A percentile compares a stretch with the other conserved stretches of the same genome.
phyloP scores from a whole-genome alignment of 2,329 filamentous ascomycete species.

The Penicillium sp. region DNA sequence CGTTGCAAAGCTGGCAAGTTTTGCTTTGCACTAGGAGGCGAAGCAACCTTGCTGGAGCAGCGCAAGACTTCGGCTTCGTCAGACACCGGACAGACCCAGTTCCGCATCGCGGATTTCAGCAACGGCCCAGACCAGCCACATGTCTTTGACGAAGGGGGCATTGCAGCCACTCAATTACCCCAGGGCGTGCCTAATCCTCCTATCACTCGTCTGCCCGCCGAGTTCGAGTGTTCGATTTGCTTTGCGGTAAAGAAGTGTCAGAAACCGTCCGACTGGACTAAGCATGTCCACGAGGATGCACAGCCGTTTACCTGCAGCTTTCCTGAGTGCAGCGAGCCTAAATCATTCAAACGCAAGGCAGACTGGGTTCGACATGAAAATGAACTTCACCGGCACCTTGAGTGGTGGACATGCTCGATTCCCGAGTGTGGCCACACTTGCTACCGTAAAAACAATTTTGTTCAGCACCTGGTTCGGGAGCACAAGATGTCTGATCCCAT shows the following conservation, averaged over 20 bases:
- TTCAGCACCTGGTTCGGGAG: conserved; percentile 85
- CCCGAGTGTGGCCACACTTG: conserved; percentile 76
- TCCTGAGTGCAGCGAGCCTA: conserved; percentile 71
- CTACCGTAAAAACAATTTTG: conserved; percentile 84
- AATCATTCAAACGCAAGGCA: conserved; percentile 90
- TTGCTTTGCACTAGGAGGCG: conserved; percentile 64
- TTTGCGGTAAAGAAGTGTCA: conserved; percentile 78
- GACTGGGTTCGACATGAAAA: conserved; percentile 96
- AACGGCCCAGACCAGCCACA: conserved; percentile 60
- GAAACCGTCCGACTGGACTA: conserved; percentile 94
- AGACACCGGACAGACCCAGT: conserved; percentile 52
- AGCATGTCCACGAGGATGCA: conserved; percentile 90
- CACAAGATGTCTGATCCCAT: conserved; percentile 82
- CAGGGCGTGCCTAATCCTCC: conserved; percentile 75
- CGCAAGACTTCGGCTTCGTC: conserved; percentile 49
- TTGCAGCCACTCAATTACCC: conserved; percentile 70
- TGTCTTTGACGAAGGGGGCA: conserved; percentile 60
- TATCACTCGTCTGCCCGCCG: conserved; percentile 67
- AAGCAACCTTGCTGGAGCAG: conserved; percentile 56
- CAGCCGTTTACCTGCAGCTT: conserved; percentile 93
- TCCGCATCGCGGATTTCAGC: conserved; percentile 52
- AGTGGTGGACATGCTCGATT: conserved; percentile 84
- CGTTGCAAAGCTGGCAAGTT: conserved; percentile 57
- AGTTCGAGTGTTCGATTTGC: conserved; percentile 85
- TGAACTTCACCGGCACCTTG: conserved; percentile 79